These are phyloP conservation scores for Xylaria sp. DNA, from an alignment of 495 filamentous ascomycete genomes.

Conservation along the genomic window DNA sequence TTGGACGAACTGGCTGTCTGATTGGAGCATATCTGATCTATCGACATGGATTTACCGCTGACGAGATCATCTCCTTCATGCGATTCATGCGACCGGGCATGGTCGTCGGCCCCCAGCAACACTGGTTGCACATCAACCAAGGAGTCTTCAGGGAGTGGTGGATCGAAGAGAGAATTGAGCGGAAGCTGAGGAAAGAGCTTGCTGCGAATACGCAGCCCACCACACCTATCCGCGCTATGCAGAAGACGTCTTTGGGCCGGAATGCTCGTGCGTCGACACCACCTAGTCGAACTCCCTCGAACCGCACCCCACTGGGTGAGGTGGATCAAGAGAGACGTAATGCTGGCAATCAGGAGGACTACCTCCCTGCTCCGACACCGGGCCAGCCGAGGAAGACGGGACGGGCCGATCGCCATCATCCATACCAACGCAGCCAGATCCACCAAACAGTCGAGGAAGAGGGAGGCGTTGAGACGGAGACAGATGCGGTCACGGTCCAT, in stretches of 20 bases:
- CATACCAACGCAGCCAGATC: constrained; percentile 52
- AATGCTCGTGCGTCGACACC: constrained; percentile 80
- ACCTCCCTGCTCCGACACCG: constrained; percentile 92
- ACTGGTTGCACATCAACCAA: constrained; percentile 98
- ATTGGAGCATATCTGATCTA: constrained; percentile 99
- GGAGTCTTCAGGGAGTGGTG: constrained; percentile 97
- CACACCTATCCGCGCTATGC: constrained; percentile 80
- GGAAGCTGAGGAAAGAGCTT: constrained; percentile 55
- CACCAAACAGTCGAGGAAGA: constrained; percentile 55
- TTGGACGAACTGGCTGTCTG: constrained; percentile 94
- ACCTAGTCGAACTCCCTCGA: constrained; percentile 74
- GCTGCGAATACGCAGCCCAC: constrained; percentile 64
- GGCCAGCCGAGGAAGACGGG: constrained; percentile 93
- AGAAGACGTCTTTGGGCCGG: constrained; percentile 52
- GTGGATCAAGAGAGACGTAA: constrained; percentile 79
- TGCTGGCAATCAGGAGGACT: constrained; percentile 71
- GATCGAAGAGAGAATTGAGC: constrained; percentile 85
- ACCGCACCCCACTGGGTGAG: constrained; percentile 85
- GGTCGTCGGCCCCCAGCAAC: constrained; percentile 99
- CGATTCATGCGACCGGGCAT: constrained; percentile 99
- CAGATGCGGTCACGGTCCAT: constrained; percentile 57
- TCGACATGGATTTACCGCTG: constrained; percentile 96
- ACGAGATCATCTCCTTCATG: constrained; percentile 99
- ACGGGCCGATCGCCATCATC: constrained; percentile 59
- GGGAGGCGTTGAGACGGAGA: constrained; percentile 42